These are phyloP conservation scores for Quercus bicolor DNA, from an alignment of 306 rosid genomes.

Conservation along the genomic window DNA sequence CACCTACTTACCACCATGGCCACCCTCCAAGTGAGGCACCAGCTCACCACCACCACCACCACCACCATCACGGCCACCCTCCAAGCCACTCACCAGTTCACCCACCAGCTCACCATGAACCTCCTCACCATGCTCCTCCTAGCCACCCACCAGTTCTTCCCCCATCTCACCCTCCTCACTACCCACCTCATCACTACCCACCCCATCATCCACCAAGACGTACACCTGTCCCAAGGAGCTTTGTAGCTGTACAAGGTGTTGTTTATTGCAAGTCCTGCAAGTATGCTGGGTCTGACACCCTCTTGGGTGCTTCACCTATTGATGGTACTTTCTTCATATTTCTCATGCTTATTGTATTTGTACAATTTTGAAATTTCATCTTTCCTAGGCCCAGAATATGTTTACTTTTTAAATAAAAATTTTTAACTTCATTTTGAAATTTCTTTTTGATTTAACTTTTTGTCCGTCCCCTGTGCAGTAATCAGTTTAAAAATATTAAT, in stretches of 20 bases:
- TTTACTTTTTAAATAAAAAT: too few species aligned
- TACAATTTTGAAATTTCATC: too few species aligned
- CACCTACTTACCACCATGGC: constrained; percentile 5
- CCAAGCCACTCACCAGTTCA: constrained; percentile 45
- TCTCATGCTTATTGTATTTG: neutral
- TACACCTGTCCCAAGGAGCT: constrained; percentile 42
- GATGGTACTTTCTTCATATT: constrained; percentile 38
- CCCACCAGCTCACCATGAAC: constrained; percentile 18
- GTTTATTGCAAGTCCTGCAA: constrained; percentile 79
- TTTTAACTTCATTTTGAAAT: too few species aligned
- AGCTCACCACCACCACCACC: constrained; percentile 30
- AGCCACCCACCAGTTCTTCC: constrained; percentile 24
- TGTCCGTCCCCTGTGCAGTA: too few species aligned
- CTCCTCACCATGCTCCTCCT: constrained; percentile 18
- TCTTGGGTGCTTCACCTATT: constrained; percentile 50
- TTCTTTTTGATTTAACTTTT: too few species aligned
- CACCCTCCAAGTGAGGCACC: constrained; percentile 29
- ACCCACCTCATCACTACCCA: constrained; percentile 15
- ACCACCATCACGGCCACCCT: constrained; percentile 21
- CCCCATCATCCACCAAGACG: constrained; percentile 13
- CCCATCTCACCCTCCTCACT: constrained; percentile 10
- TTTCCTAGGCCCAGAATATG: too few species aligned
- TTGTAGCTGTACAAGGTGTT: constrained; percentile 81
- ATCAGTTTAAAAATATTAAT: too few species aligned
- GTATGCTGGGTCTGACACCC: constrained; percentile 54